Evolutionary conservation across 2,329 filamentous ascomycete genomes (phyloP), one percentile per base, ranked within the genome.

Genomic region (Diaporthe citriasiana): DNA sequence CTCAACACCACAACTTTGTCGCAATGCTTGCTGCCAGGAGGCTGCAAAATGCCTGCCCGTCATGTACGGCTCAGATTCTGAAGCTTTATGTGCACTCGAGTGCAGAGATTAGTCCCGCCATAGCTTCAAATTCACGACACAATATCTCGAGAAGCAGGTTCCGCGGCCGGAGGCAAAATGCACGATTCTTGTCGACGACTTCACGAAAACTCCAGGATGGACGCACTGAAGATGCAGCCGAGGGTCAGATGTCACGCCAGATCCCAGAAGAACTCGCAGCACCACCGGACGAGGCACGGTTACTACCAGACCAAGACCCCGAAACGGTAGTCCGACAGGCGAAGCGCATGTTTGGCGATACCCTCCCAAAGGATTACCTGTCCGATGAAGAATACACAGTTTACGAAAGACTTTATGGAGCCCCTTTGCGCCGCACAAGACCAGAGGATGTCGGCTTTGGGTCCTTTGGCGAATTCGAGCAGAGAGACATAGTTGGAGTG

Each of bases 331-430:
- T 94, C 42, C 90, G 93, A 72, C 87, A 91, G 77, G 93, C 94
- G 47, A 91, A 93, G 78, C 92, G 94, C 76, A 87, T 90, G 12
- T 97, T 95, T 81, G 93, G 95, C 75, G 92, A 97, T 79, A 92
- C 89, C 0, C 83, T 98, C 33, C 95, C 95, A 0, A 89, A 91
- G 42, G 91, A 89, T 45, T 90, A 94, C 78, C 82, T 98, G 69
- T 91, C 87, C 45, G 86, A 88, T 0, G 89, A 93, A 70, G 95
- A 98, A 81, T 92, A 93, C 79, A 85, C 85, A 63, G 84, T 97
- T 0, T 98, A 97, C 82, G 91, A 93, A 80, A 88, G 95, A 76
- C 84, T 97, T 22, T 98, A 97, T 81, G 96, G 95, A 1, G 87
- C 92, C 45, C 94, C 95, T 2, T 81, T 94, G 75, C 87, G 91